Evolutionary conservation across 1,284 basidiomycete species (phyloP).

Genomic region (Moniliella sp.): DNA sequence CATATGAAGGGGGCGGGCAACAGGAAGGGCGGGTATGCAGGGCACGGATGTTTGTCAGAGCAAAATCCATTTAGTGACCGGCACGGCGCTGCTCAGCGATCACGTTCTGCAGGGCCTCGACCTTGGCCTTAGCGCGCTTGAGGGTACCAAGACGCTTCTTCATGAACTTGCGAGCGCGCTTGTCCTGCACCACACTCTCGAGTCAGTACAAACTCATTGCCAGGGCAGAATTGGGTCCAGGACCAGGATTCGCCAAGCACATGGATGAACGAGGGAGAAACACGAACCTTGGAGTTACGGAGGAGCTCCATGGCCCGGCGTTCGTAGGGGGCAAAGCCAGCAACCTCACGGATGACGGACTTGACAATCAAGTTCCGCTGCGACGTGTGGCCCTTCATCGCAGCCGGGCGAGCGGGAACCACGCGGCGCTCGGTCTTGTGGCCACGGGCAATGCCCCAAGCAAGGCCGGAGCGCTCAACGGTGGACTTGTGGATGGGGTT

Average conservation of each 20-base stretch:
- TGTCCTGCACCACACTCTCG: constrained; percentile 20
- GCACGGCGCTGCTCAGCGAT: constrained; percentile 4
- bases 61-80: constrained; percentile 2
- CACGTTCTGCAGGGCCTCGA: constrained; percentile 3
- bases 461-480: constrained; percentile 73
- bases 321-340: constrained; percentile 95
- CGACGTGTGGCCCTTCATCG: constrained; percentile 69
- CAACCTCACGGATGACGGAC: constrained; percentile 36
- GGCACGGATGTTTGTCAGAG: too few relatives aligned
- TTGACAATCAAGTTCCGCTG: constrained; percentile 37
- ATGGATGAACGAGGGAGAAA: constrained; percentile 1
- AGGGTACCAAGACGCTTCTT: constrained; percentile 31
- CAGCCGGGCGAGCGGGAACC: constrained; percentile 56
- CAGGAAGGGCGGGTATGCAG: too few relatives aligned
- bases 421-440: constrained; percentile 71
- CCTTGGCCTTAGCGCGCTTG: constrained; percentile 25
- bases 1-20: too few relatives aligned
- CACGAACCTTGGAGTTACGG: constrained; percentile 97
- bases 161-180: constrained; percentile 33
- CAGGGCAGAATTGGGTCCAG: too few relatives aligned
- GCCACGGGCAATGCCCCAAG: constrained; percentile 73
- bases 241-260: too few relatives aligned
- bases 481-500: too few relatives aligned
- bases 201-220: too few relatives aligned
- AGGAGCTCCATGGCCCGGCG: constrained; percentile 92